Conservation (phyloP, 1,284 basidiomycete genomes). For the Apiotrichum veenhuisii region DNA sequence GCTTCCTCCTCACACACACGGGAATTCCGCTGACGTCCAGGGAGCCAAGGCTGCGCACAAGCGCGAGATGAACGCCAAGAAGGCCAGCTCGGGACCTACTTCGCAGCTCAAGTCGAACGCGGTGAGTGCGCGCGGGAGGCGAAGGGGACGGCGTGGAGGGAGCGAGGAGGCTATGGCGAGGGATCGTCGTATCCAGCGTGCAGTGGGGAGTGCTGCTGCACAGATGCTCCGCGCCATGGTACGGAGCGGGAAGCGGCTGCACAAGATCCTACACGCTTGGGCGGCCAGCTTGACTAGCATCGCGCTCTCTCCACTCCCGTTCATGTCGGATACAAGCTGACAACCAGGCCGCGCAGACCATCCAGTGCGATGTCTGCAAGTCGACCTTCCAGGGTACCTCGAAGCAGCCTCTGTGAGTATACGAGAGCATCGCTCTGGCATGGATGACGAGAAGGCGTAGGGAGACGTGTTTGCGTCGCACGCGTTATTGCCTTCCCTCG, state of each 20-base stretch:
- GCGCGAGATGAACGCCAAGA: conserved; percentile 37
- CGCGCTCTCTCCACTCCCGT: too few species aligned
- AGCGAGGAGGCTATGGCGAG: background rate
- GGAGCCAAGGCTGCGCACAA: conserved; percentile 46
- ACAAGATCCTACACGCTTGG: too few species aligned
- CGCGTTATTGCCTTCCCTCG: too few species aligned
- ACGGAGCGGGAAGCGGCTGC: too few species aligned
- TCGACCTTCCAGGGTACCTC: conserved; percentile 53
- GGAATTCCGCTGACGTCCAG: conserved; percentile 22
- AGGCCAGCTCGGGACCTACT: conserved; percentile 28
- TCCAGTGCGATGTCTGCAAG: conserved; percentile 52
- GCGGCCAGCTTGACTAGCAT: too few species aligned
- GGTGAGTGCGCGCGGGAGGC: conserved; percentile 33
- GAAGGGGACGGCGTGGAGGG: background rate
- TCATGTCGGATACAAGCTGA: too few species aligned
- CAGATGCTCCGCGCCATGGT: too few species aligned
- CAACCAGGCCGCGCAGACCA: conserved; percentile 48
- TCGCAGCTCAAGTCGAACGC: conserved; percentile 48
- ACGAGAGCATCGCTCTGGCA: too few species aligned
- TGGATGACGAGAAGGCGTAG: background rate
- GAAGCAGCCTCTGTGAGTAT: conserved; percentile 48
- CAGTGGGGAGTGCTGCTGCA: too few species aligned
- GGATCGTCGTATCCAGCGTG: background rate
- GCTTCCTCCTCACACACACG: background rate
- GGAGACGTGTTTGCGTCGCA: background rate